Evolutionary conservation across 192 early-diverging fungal species (phyloP).

Genomic region (Linnemannia zychae): DNA sequence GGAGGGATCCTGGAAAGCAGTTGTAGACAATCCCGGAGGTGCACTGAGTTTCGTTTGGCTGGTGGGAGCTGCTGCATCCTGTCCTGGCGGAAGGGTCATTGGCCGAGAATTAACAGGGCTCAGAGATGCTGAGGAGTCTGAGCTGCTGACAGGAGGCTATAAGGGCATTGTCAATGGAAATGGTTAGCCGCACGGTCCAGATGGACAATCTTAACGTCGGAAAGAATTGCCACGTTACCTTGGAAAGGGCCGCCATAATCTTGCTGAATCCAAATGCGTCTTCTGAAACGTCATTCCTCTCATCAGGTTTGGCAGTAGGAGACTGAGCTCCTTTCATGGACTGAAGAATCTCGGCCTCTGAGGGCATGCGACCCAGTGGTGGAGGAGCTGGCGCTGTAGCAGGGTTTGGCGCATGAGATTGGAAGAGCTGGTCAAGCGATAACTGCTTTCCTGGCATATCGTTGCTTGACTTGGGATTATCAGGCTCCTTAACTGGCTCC

Average conservation of each 20-base stretch:
- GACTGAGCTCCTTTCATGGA: constrained; percentile 56
- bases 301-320: constrained; percentile 12
- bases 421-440: constrained; percentile 66
- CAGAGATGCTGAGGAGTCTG: background rate
- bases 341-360: constrained; percentile 68
- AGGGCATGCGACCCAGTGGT: constrained; percentile 58
- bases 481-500: constrained; percentile 34
- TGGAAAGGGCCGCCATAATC: constrained; percentile 66
- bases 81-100: background rate
- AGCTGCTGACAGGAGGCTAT: constrained; percentile 30
- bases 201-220: background rate
- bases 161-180: background rate
- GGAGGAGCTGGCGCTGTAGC: constrained; percentile 22
- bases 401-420: constrained; percentile 51
- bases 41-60: background rate
- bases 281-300: constrained; percentile 35
- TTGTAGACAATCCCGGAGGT: background rate
- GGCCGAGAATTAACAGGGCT: background rate
- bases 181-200: background rate
- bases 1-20: constrained; percentile 35
- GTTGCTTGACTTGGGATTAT: constrained; percentile 3
- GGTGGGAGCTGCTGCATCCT: background rate
- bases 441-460: constrained; percentile 53
- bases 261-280: constrained; percentile 68
- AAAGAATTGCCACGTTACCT: constrained; percentile 22